Conservation (phyloP, 768 basidiomycete genomes). For the Tylopilus plumbeoviolaceoides region DNA sequence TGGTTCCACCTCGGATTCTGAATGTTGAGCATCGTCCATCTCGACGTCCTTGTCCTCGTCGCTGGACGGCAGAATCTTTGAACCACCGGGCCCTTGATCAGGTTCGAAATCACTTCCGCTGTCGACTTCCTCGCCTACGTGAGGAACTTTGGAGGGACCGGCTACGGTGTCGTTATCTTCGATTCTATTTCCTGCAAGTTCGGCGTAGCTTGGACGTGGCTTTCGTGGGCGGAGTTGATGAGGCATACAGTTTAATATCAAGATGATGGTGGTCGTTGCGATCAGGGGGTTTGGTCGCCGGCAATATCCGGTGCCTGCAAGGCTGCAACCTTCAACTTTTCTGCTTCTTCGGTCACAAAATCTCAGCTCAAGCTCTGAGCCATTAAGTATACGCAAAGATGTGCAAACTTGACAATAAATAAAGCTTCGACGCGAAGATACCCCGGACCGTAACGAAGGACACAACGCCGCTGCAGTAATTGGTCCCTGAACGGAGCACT, state of each 20-base stretch:
- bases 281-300: too few species aligned
- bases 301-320: too few species aligned
- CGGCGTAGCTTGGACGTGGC: slow-evolving; percentile 47
- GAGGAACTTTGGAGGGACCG: slow-evolving; percentile 36
- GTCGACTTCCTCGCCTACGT: slow-evolving; percentile 23
- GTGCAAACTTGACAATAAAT: too few species aligned
- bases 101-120: slow-evolving; percentile 58
- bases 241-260: slow-evolving; percentile 40
- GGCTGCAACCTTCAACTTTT: too few species aligned
- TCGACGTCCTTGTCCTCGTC: slow-evolving; percentile 31
- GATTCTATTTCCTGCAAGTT: slow-evolving; percentile 31
- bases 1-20: slow-evolving; percentile 8
- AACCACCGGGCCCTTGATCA: slow-evolving; percentile 30
- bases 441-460: too few species aligned
- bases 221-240: slow-evolving; percentile 55
- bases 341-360: too few species aligned
- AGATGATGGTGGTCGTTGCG: too few species aligned
- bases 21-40: slow-evolving; percentile 15
- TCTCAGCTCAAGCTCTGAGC: too few species aligned
- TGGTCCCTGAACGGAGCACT: too few species aligned
- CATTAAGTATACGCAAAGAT: too few species aligned
- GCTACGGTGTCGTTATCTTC: slow-evolving; percentile 33
- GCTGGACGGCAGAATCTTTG: slow-evolving; percentile 30
- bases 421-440: too few species aligned
- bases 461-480: too few species aligned